These are phyloP conservation scores for Vigna unguiculata DNA, from an alignment of 306 rosid species.

Conservation along the genomic window DNA sequence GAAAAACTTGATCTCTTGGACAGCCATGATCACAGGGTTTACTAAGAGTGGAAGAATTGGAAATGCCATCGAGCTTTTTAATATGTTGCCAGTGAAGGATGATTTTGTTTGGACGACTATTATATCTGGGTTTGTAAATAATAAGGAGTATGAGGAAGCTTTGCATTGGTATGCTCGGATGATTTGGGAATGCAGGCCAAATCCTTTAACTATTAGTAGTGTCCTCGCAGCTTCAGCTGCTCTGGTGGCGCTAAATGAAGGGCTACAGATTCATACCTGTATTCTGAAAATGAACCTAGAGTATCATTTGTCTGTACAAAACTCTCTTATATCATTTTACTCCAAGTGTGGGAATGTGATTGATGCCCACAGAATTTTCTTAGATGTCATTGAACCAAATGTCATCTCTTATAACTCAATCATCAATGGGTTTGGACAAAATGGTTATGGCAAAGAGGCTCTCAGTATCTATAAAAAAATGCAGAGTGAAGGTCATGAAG, in stretches of 20 bases:
- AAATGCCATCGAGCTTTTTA: slow-evolving; percentile 64
- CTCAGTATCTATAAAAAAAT: slow-evolving; percentile 63
- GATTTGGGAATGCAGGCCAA: slow-evolving; percentile 58
- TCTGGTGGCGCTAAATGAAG: slow-evolving; percentile 69
- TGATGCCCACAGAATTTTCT: slow-evolving; percentile 67
- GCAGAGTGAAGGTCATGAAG: slow-evolving; percentile 61
- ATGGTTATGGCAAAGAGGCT: slow-evolving; percentile 75
- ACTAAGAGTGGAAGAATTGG: slow-evolving; percentile 58
- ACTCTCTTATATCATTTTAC: slow-evolving; percentile 82
- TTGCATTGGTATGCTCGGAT: slow-evolving; percentile 69
- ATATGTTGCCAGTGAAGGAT: slow-evolving; percentile 71
- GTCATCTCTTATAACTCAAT: slow-evolving; percentile 69
- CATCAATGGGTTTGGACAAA: slow-evolving; percentile 79
- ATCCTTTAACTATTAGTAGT: slow-evolving; percentile 70
- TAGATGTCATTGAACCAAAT: slow-evolving; percentile 58
- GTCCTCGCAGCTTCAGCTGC: slow-evolving; percentile 77
- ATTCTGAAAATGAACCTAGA: slow-evolving; percentile 67
- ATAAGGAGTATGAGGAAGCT: slow-evolving; percentile 66
- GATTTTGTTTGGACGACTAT: slow-evolving; percentile 82
- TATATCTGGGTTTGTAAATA: slow-evolving; percentile 79
- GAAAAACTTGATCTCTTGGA: slow-evolving; percentile 81
- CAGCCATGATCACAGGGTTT: slow-evolving; percentile 73
- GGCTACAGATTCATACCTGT: slow-evolving; percentile 72
- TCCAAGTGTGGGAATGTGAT: slow-evolving; percentile 74
- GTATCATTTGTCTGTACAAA: slow-evolving; percentile 69